Conservation (phyloP, 139 green algal species). For the Nannochloris sp. region DNA sequence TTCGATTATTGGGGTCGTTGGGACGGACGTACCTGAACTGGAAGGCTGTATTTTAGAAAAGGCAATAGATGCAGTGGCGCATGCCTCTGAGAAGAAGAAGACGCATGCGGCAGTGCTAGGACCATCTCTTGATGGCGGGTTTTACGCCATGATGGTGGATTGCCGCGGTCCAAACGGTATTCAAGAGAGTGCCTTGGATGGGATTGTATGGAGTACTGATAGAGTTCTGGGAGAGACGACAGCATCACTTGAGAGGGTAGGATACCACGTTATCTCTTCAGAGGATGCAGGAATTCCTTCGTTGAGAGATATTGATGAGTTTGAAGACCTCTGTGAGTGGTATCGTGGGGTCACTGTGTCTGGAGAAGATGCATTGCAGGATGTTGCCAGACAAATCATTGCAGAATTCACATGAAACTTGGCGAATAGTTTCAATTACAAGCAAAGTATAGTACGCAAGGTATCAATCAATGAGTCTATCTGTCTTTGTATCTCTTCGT, state of each 20-base stretch:
- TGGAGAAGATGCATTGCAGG: background rate
- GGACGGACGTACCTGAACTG: constrained; percentile 61
- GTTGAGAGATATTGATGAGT: constrained; percentile 44
- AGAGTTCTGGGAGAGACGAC: constrained; percentile 28
- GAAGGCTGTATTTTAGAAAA: constrained; percentile 14
- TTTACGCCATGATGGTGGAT: constrained; percentile 38
- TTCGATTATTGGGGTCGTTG: constrained; percentile 38
- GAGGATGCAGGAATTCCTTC: constrained; percentile 18
- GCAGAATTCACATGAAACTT: background rate
- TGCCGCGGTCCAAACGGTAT: background rate
- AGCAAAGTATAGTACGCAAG: constrained; percentile 53
- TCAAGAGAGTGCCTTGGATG: constrained; percentile 23
- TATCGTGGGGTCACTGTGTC: constrained; percentile 14
- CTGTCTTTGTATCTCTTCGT: constrained; percentile 10
- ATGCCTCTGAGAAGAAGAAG: constrained; percentile 17
- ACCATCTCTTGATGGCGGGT: constrained; percentile 55
- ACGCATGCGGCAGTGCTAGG: constrained; percentile 34
- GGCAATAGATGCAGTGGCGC: constrained; percentile 6
- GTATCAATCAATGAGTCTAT: constrained; percentile 41
- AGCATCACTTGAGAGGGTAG: constrained; percentile 16
- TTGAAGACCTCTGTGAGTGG: constrained; percentile 36
- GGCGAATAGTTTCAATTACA: constrained; percentile 25
- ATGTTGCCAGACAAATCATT: background rate
- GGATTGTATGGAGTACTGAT: constrained; percentile 44
- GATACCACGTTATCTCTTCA: constrained; percentile 12